Evolutionary conservation across 139 green algal genomes (phyloP).

Genomic region (Chlamydomonas schloesseri): DNA sequence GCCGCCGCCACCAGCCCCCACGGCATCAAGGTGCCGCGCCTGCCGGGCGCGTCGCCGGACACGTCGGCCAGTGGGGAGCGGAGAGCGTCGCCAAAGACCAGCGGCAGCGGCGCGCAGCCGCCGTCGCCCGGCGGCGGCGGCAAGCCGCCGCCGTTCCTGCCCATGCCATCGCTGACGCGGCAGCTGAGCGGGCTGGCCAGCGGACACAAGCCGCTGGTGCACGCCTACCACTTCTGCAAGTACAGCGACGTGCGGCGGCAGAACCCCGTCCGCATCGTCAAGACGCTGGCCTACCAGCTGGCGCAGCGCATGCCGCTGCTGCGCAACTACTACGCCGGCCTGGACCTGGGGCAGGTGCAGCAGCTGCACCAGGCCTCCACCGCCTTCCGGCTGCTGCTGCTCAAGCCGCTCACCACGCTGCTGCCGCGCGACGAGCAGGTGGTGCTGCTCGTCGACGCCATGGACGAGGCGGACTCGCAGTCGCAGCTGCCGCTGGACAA

Average conservation of each 20-base stretch:
- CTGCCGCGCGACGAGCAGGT: conserved; percentile 40
- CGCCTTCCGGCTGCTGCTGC: conserved; percentile 37
- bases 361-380: conserved; percentile 42
- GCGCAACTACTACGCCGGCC: conserved; percentile 26
- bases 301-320: conserved; percentile 37
- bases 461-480: conserved; percentile 35
- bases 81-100: too few species aligned
- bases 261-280: conserved; percentile 42
- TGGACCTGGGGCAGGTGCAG: conserved; percentile 39
- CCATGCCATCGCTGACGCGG: not conserved
- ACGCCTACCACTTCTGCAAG: conserved; percentile 48
- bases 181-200: conserved; percentile 19
- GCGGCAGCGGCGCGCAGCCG: too few species aligned
- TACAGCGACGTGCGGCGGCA: conserved; percentile 36
- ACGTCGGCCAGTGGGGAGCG: too few species aligned
- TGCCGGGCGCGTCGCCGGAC: too few species aligned
- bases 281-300: conserved; percentile 45
- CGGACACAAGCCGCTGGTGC: not conserved
- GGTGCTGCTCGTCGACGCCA: conserved; percentile 37
- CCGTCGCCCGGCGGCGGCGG: too few species aligned
- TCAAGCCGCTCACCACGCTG: conserved; percentile 42
- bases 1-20: not conserved
- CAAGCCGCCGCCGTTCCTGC: not conserved
- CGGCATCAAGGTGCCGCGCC: not conserved
- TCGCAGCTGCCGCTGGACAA: conserved; percentile 42